These are phyloP conservation scores for Sclerotinia nivalis DNA, from an alignment of 2,329 filamentous ascomycete genomes.

Conservation along the genomic window DNA sequence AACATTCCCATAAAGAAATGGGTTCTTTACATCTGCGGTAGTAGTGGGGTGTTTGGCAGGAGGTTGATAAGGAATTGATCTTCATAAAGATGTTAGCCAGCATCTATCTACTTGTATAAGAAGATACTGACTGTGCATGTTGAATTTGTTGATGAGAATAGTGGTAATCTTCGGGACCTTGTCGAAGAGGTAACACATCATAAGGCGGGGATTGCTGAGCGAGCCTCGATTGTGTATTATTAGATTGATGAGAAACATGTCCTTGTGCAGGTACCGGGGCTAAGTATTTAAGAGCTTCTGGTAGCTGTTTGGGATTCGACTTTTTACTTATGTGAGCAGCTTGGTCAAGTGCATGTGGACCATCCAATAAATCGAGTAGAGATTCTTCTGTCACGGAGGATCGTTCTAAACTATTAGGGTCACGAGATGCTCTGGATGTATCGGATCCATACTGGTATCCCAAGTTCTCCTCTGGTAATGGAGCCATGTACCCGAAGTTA, in stretches of 20 bases:
- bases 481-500: background rate
- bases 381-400: conserved; percentile 15
- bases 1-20: conserved; percentile 14
- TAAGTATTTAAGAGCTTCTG: conserved; percentile 23
- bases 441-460: background rate
- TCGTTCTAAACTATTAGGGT: conserved; percentile 12
- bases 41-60: background rate
- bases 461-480: background rate
- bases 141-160: background rate
- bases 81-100: conserved; percentile 2
- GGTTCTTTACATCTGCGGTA: background rate
- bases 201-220: background rate
- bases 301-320: conserved; percentile 12
- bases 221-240: background rate
- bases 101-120: background rate
- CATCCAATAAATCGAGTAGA: conserved; percentile 11
- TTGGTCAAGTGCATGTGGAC: background rate
- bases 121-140: conserved; percentile 19
- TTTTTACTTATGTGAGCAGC: background rate
- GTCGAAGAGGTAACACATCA: conserved; percentile 1
- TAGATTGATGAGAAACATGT: background rate
- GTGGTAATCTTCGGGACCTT: background rate
- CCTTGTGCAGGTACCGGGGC: background rate
- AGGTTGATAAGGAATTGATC: background rate
- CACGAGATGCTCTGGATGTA: background rate